A percentile compares a stretch with the other conserved stretches of the same genome.
Evolutionary conservation across 2,329 filamentous ascomycete species (phyloP).

Genomic region (Fusarium drepaniforme): DNA sequence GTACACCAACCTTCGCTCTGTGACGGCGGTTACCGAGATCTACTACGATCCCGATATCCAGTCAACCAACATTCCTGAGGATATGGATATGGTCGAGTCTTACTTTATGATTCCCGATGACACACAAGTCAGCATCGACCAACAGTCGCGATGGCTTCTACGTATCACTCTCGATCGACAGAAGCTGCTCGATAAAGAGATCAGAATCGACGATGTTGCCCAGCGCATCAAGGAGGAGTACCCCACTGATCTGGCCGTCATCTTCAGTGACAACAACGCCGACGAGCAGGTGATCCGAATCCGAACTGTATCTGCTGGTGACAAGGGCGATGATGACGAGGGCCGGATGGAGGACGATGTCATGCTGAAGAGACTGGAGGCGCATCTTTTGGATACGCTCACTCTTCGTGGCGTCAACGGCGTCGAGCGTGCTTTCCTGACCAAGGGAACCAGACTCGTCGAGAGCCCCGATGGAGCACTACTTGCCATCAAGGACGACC

Average conservation of each 20-base stretch:
- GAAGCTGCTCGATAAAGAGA: conserved; percentile 93
- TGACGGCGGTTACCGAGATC: conserved; percentile 93
- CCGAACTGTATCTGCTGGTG: conserved; percentile 76
- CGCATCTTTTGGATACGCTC: conserved; percentile 90
- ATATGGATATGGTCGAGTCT: conserved; percentile 94
- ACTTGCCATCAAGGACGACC: conserved; percentile 78
- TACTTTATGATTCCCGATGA: conserved; percentile 96
- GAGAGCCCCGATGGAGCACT: conserved; percentile 78
- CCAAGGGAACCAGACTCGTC: conserved; percentile 79
- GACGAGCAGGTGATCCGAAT: conserved; percentile 95
- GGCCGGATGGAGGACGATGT: conserved; percentile 83
- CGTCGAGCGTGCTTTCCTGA: conserved; percentile 93
- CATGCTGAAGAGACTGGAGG: conserved; percentile 91
- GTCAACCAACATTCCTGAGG: conserved; percentile 86
- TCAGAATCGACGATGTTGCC: conserved; percentile 93
- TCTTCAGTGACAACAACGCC: conserved; percentile 98
- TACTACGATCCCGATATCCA: conserved; percentile 96
- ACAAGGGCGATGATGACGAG: conserved; percentile 76
- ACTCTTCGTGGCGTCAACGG: conserved; percentile 91
- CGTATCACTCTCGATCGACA: conserved; percentile 94
- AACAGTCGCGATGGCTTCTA: conserved; percentile 94
- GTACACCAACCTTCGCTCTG: conserved; percentile 91
- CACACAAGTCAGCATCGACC: conserved; percentile 68
- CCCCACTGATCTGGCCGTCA: conserved; percentile 85
- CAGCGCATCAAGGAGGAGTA: conserved; percentile 91